Evolutionary conservation across 2,329 filamentous ascomycete species (phyloP), one percentile per base, ranked within the genome.

Genomic region (Seiridium cupressi): DNA sequence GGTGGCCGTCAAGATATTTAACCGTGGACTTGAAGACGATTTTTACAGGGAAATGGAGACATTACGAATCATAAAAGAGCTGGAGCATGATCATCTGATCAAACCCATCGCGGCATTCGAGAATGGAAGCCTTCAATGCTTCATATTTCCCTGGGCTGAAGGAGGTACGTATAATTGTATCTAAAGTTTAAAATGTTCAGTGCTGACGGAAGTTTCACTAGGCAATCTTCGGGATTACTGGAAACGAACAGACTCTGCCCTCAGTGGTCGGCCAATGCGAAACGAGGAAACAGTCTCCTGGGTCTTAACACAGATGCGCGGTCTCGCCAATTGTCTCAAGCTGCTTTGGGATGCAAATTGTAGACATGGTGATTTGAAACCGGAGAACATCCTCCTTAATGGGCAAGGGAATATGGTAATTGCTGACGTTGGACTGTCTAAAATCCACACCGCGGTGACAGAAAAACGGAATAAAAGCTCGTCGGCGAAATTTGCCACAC

Each of bases 301-400:
- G 48, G 31, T 31, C 7, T 35, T 51, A 4, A 5, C 5, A 9
- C 48, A 51, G n/a, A 51, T 51, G 48, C 48, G 48, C 7, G 48
- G 48, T 51, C 8, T 51, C 32, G 18, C 48, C 4, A 13, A 31
- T 32, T 31, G 26, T 11, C 48, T 51, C 48, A 51, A 51, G 32
- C 5, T 31, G 8, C 48, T 51, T 31, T 51, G 32, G 18, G n/a
- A 51, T 7, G 7, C 6, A 5, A 62, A 56, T 18, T 59, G 47
- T 11, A 58, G 59, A 1, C 60, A 64, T 32, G 60, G 64, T 10
- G 64, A 66, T 40, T 44, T 63, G 26, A 66, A 66, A 55, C 61
- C 61, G 1, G 61, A 60, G n/a, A 62, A 62, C 54, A 60, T 62
- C 44, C 58, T 62, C 1, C 42, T 18, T 10, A n/a, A 38, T 13